Evolutionary conservation across 164 flowering plant genomes (phyloP).

Genomic region (Vitis rupestris): DNA sequence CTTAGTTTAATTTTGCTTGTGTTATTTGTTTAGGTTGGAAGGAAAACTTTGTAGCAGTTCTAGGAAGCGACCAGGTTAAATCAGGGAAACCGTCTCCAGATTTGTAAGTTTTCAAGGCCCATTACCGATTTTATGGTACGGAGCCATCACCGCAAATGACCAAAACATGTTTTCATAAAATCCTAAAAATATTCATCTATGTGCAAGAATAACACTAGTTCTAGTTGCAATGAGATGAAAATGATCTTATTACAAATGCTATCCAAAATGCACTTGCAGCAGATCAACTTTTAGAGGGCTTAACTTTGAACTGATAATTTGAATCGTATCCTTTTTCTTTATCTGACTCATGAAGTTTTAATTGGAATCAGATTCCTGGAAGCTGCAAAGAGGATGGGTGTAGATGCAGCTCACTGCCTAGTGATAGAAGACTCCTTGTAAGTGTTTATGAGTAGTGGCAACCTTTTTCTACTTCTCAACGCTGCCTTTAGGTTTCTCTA

Average conservation of each 20-base stretch:
- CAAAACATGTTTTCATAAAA: too few relatives aligned
- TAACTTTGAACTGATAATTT: background rate
- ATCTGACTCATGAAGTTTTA: background rate
- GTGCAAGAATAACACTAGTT: too few relatives aligned
- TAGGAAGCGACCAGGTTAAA: slow-evolving; percentile 70
- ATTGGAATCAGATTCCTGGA: slow-evolving; percentile 55
- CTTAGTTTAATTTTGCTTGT: too few relatives aligned
- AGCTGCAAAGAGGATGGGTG: slow-evolving; percentile 67
- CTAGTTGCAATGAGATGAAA: too few relatives aligned
- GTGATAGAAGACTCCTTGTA: slow-evolving; percentile 81
- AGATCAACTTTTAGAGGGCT: too few relatives aligned
- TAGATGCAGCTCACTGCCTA: slow-evolving; percentile 51
- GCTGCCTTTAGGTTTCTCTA: too few relatives aligned
- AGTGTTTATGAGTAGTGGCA: slow-evolving; percentile 16
- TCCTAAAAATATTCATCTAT: too few relatives aligned
- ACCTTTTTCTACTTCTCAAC: background rate
- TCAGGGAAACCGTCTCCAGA: slow-evolving; percentile 77
- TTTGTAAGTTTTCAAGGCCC: slow-evolving; percentile 40
- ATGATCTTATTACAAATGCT: too few relatives aligned
- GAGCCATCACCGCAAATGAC: too few relatives aligned
- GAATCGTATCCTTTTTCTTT: background rate
- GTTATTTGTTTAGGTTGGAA: slow-evolving; percentile 55
- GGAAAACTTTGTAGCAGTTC: slow-evolving; percentile 48
- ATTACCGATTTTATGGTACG: too few relatives aligned
- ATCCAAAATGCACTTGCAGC: too few relatives aligned